Base-by-base conservation (phyloP, 192 early-diverging fungal species). In the Gaertneriomyces semiglobifer region DNA sequence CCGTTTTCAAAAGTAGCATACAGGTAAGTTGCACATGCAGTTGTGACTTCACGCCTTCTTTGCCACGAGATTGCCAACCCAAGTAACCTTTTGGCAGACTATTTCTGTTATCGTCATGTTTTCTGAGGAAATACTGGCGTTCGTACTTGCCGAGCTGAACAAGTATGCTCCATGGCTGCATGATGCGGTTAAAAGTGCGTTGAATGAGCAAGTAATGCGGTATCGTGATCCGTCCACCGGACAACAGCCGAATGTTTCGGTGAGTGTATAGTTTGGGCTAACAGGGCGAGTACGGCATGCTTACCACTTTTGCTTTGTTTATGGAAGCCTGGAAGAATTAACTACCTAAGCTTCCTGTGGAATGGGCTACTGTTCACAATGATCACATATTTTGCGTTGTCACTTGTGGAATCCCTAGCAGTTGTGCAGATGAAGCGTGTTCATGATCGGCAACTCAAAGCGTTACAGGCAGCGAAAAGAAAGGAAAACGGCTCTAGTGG, bases 321-420 rank as follows among this genome's bases (percentile, higher is more conserved):
- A 33, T 41, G 59, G 63, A 19, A 47, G 55, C 8, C 63, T 58
- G 47, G 65, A 53, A 61, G 53, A 43, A 62, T 10, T 18, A 60
- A 40, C 19, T 50, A 44, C 20, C 74, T 68, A 66, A 90, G 65
- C 58, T 89, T 50, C 0, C 75, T 82, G 39, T 98, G 93, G 93
- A 95, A 95, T 70, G 75, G 78, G 2, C 69, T 95, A 44, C 77
- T 96, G 11, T 77, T 81, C 10, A 66, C 84, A 12, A 98, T 92
- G 93, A 83, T 95, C 40, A 74, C 80, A 0, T 95, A 94, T 77
- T 97, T 95, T 84, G 74, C 84, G 4, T 62, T 92, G 8, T 90
- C 88, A 58, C 88, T 91, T 33, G 79, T 95, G 12, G 93, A 96
- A 73, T 77, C 93, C 0, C 79, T 93, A 66, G 93, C 94, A 2